These are phyloP conservation scores for Sclerotinia trifoliorum DNA, from an alignment of 2,329 filamentous ascomycete genomes.

Conservation along the genomic window DNA sequence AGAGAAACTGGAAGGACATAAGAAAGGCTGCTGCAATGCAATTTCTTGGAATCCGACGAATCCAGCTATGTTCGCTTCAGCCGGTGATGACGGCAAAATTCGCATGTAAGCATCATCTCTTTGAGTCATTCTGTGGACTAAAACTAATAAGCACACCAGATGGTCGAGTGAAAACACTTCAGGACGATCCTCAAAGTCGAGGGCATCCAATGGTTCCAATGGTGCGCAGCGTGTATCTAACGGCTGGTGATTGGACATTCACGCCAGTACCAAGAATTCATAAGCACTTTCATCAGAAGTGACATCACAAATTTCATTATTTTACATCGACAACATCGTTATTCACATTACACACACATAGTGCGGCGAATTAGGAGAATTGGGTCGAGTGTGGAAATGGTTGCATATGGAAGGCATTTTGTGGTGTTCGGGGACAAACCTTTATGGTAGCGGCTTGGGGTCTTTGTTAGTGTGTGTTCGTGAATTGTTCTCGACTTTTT, in stretches of 20 bases:
- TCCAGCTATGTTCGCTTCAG: slow-evolving; percentile 82
- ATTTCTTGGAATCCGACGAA: slow-evolving; percentile 86
- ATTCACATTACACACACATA: slow-evolving; percentile 18
- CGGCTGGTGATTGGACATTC: slow-evolving; percentile 27
- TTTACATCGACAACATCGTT: slow-evolving; percentile 17
- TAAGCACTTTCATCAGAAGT: slow-evolving; percentile 14
- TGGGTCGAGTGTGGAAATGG: slow-evolving; percentile 13
- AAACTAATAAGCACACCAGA: slow-evolving; percentile 25
- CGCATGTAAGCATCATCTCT: slow-evolving; percentile 67
- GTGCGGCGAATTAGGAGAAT: slow-evolving; percentile 23
- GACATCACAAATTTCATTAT: slow-evolving; percentile 19
- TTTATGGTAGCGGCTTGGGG: slow-evolving; percentile 8
- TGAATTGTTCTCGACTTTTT: not conserved
- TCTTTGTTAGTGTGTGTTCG: slow-evolving; percentile 4
- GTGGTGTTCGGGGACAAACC: slow-evolving; percentile 19
- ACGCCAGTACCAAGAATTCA: slow-evolving; percentile 1
- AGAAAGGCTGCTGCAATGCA: slow-evolving; percentile 75
- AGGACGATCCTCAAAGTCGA: slow-evolving; percentile 14
- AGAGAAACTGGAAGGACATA: slow-evolving; percentile 73
- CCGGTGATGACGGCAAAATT: slow-evolving; percentile 81
- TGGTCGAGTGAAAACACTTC: slow-evolving; percentile 33
- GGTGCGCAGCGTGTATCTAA: slow-evolving; percentile 28
- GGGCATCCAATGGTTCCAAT: slow-evolving; percentile 27
- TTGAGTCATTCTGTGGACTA: not conserved
- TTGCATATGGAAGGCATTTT: slow-evolving; percentile 21